Base-by-base conservation (phyloP, 305 asterid species). In the Rubia tinctorum region DNA sequence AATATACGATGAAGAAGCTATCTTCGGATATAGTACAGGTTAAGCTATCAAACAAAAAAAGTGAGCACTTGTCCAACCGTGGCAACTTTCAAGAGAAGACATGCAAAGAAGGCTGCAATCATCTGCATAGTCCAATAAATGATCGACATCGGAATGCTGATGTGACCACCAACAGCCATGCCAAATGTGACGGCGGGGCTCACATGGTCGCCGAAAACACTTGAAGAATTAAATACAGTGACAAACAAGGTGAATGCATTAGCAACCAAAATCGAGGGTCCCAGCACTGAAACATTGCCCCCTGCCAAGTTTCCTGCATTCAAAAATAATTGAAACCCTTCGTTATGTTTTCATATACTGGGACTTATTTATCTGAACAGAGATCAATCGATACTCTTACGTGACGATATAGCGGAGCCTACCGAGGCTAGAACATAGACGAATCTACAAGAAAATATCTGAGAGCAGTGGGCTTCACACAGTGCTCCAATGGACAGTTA, bases 111-210 rank as follows among this genome's bases (percentile, higher is more conserved):
- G 17, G 98, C 90, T 61, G 83, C 98, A 13, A 91, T 80, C 82
- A 91, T 79, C 58, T 94, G 98, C 0, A 92, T 77, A 7, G 89
- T 77, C 86, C 91, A 90, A 70, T 94, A 94, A 74, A 90, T 84
- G 13, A 94, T 67, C 7, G 96, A 81, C 91, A 86, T 83, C 9
- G 92, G 89, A 61, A 90, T 69, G 13, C 85, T 85, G 18, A 93
- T 81, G 56, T 90, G 97, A 49, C 97, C 96, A 0, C 97, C 95
- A 7, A 94, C 69, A 0, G 97, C 96, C 96, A 86, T 89, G 4
- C 87, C 96, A 20, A 93, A 89, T 0, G 98, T 93, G 55, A 89
- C 96, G 3, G 98, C 96, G 14, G 98, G 98, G 63, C 91, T 93
- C 53, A 87, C 95, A 22, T 94, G 98, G 18, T 97, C 97, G 5